phyloP scores from a whole-genome alignment of 345 rosid genomes.

The Lepidium africanum region DNA sequence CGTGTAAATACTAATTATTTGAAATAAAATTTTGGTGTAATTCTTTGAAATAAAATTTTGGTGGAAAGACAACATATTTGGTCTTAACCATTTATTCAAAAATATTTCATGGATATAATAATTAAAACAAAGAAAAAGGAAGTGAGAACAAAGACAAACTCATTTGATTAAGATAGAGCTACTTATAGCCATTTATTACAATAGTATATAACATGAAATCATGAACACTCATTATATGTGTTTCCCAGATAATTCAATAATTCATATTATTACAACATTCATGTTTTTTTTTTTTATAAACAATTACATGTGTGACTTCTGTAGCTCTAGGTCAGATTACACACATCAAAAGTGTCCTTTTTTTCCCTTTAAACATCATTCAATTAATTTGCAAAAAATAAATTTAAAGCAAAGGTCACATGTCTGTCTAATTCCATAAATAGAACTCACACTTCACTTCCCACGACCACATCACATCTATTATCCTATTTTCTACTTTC shows the following conservation, averaged over 20 bases:
- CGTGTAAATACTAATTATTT: no score
- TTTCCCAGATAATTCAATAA: slow-evolving; percentile 9
- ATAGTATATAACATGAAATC: slow-evolving; percentile 22
- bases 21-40: no score
- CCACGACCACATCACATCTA: slow-evolving; percentile 22
- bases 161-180: slow-evolving; percentile 27
- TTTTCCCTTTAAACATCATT: slow-evolving; percentile 22
- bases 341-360: slow-evolving; percentile 29
- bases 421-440: slow-evolving; percentile 25
- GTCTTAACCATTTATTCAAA: no score
- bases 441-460: slow-evolving; percentile 27
- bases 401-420: slow-evolving; percentile 13
- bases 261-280: slow-evolving; percentile 8
- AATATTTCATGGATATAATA: not conserved
- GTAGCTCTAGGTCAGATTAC: slow-evolving; percentile 33
- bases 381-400: not conserved
- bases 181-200: slow-evolving; percentile 22
- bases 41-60: no score
- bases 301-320: slow-evolving; percentile 25
- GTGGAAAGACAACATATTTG: no score
- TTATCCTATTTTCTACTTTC: slow-evolving; percentile 4
- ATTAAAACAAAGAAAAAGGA: not conserved
- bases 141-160: slow-evolving; percentile 22
- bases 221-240: slow-evolving; percentile 22
- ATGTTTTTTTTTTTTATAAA: not conserved